These are phyloP conservation scores for Trypanosoma grayi DNA, from an alignment of 208 protist genomes.

Conservation along the genomic window DNA sequence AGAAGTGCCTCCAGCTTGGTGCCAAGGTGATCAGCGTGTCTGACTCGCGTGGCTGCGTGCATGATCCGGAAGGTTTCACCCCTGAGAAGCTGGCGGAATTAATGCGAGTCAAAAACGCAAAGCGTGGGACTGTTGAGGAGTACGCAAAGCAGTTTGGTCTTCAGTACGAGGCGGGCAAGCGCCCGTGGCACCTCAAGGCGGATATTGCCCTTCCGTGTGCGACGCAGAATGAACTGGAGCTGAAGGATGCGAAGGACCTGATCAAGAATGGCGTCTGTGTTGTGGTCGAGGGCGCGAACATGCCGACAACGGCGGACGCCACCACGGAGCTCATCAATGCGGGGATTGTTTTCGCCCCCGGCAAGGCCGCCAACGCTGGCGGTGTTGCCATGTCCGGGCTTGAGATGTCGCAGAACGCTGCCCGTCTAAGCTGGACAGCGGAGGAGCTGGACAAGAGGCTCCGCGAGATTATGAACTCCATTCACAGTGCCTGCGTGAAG, in stretches of 20 bases:
- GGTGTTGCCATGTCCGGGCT: slow-evolving; percentile 92
- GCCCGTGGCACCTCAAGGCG: slow-evolving; percentile 66
- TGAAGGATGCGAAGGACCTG: slow-evolving; percentile 65
- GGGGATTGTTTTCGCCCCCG: slow-evolving; percentile 83
- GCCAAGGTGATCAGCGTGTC: slow-evolving; percentile 84
- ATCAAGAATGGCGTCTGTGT: slow-evolving; percentile 70
- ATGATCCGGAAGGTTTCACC: slow-evolving; percentile 83
- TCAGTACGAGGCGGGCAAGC: slow-evolving; percentile 61
- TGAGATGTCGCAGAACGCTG: slow-evolving; percentile 95
- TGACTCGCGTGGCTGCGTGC: slow-evolving; percentile 79
- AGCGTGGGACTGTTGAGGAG: slow-evolving; percentile 54
- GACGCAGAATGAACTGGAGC: slow-evolving; percentile 95
- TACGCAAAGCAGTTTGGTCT: slow-evolving; percentile 60
- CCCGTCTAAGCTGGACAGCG: slow-evolving; percentile 69
- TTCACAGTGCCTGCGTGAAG: slow-evolving; percentile 69
- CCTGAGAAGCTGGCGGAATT: slow-evolving; percentile 60
- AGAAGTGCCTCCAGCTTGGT: slow-evolving; percentile 83
- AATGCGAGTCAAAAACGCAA: slow-evolving; percentile 71
- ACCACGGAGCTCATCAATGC: slow-evolving; percentile 53
- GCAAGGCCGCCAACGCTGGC: slow-evolving; percentile 94
- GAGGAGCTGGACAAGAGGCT: slow-evolving; percentile 90
- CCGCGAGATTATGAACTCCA: slow-evolving; percentile 87
- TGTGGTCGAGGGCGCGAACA: slow-evolving; percentile 93
- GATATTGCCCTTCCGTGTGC: slow-evolving; percentile 88
- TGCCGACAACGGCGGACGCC: slow-evolving; percentile 88